These are phyloP conservation scores for Peribolospora kevripleyi DNA, from an alignment of 768 basidiomycete genomes.

Conservation along the genomic window DNA sequence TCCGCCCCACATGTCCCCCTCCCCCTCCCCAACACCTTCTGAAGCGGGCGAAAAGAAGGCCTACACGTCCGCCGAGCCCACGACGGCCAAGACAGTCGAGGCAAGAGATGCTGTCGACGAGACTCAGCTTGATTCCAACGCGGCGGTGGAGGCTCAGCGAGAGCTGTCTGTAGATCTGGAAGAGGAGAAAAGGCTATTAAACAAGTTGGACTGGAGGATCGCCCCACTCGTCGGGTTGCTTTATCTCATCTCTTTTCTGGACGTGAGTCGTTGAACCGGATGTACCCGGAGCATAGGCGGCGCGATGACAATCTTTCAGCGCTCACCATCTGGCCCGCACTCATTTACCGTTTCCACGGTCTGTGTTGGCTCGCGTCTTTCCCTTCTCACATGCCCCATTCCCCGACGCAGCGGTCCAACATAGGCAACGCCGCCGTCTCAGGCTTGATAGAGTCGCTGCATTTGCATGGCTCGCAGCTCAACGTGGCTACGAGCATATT, in stretches of 20 bases:
- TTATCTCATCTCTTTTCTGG: slow-evolving; percentile 5
- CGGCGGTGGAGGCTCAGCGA: too few species aligned
- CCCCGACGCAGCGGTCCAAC: not conserved
- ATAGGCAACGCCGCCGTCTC: not conserved
- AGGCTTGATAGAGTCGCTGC: slow-evolving; percentile 2
- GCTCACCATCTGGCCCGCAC: not conserved
- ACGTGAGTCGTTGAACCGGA: not conserved
- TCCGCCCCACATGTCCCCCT: too few species aligned
- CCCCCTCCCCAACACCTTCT: too few species aligned
- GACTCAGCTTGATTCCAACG: too few species aligned
- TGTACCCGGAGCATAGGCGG: not conserved
- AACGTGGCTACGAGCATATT: slow-evolving; percentile 3
- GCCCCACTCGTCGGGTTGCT: slow-evolving; percentile 3
- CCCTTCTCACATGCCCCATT: too few species aligned
- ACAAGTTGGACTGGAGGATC: slow-evolving; percentile 6
- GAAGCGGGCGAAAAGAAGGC: too few species aligned
- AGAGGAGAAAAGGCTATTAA: not conserved
- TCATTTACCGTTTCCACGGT: not conserved
- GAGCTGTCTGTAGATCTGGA: not conserved
- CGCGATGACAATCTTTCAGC: not conserved
- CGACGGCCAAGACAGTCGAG: too few species aligned
- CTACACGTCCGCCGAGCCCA: too few species aligned
- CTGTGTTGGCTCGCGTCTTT: not conserved
- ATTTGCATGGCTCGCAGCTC: slow-evolving; percentile 1
- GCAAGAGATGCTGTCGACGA: too few species aligned